Evolutionary conservation across 1,139 yeast genomes (phyloP), one percentile per base, ranked within the genome.

Genomic region (Taphrina confusa): DNA sequence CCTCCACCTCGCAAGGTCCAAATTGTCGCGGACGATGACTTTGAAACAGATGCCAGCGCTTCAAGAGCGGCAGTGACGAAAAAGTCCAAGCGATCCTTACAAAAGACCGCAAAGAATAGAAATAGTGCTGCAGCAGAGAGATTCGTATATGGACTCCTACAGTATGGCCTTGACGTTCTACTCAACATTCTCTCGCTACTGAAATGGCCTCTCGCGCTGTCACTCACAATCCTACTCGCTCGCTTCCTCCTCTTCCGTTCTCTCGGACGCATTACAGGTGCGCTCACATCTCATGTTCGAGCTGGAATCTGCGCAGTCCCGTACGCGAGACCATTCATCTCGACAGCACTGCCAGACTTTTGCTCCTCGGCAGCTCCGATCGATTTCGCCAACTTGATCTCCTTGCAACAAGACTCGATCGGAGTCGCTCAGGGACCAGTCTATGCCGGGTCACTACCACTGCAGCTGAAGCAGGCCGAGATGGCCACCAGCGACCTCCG

Each of bases 381-480:
- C 14, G 44, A 54, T 36, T 54, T 54, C 33, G 39, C 45, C 22
- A 39, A 45, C 25, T 44, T 54, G 51, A 28, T 54, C 14, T 20
- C 36, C 20, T 14, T 54, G 34, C 58, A 54, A 22, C 30, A 25
- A 18, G 39, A 45, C 22, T 18, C 52, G 8, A 18, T 47, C 39
- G 25, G 30, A 4, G 57, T 45, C 14, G 58, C 49, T 36, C n/a
- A 47, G 6, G 58, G 45, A 1, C 45, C 58, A 2, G 34, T 25
- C 11, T 42, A 44, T 23, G 33, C 51, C 9, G 58, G 51, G 4
- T 33, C 44, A 5, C 30, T 54, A 33, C 58, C 58, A 20, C 51
- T 54, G 11, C 50, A 54, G 34, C 46, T 54, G 20, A 54, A 54
- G 40, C 45, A 44, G 39, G 58, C 58, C 11, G 58, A 54, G 27